These are phyloP conservation scores for Ceratobasidium theobromae DNA, from an alignment of 1,284 basidiomycete genomes.

Conservation along the genomic window DNA sequence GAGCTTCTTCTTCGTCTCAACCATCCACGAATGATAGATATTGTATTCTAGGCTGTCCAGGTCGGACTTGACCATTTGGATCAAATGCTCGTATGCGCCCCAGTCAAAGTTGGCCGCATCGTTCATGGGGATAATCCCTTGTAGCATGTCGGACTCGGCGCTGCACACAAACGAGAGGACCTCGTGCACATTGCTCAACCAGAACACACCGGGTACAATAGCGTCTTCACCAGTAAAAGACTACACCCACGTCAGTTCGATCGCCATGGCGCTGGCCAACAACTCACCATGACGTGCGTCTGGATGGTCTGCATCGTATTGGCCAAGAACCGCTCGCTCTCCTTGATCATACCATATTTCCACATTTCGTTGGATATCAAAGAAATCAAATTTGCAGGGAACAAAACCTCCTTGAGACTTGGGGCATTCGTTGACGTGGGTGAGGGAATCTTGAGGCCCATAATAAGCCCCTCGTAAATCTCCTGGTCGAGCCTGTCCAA, in stretches of 20 bases:
- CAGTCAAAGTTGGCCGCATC: constrained; percentile 94
- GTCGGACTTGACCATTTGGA: constrained; percentile 98
- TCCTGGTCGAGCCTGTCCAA: constrained; percentile 92
- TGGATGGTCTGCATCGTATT: constrained; percentile 99
- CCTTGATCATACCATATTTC: constrained; percentile 97
- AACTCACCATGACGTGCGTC: constrained; percentile 91
- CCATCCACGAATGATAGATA: constrained; percentile 99
- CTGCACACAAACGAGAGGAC: constrained; percentile 99
- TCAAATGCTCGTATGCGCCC: constrained; percentile 95
- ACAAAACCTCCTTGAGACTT: constrained; percentile 94
- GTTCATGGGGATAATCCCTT: constrained; percentile 96
- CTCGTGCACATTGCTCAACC: constrained; percentile 99
- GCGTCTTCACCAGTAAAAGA: constrained; percentile 93
- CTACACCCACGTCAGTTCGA: constrained; percentile 46
- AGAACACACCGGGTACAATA: constrained; percentile 96
- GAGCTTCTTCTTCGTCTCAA: constrained; percentile 95
- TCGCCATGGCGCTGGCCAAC: constrained; percentile 39
- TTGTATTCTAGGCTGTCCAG: constrained; percentile 99
- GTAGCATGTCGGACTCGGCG: constrained; percentile 96
- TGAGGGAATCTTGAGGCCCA: constrained; percentile 89
- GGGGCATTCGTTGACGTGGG: constrained; percentile 91
- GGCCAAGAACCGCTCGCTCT: constrained; percentile 97
- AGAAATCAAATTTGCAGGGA: constrained; percentile 99
- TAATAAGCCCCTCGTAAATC: constrained; percentile 86
- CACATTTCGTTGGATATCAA: constrained; percentile 99